Percentiles rank a stretch among this genome's conserved stretches.
Conservation (phyloP, 176 grass and related monocot genomes). For the Rhynchospora breviuscula region DNA sequence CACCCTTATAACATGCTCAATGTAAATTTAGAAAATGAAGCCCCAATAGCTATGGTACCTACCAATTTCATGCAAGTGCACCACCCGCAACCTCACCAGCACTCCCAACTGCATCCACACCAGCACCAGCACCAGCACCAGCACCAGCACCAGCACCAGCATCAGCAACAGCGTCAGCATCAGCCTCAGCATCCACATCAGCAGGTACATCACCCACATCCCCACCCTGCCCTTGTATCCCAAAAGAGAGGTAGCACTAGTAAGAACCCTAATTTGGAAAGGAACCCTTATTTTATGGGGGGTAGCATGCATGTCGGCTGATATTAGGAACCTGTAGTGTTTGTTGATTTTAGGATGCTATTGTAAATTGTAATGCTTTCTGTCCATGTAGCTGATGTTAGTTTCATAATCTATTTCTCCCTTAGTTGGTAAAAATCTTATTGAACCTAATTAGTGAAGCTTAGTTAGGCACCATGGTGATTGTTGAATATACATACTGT, state of each 20-base stretch:
- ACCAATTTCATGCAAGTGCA: constrained; percentile 30
- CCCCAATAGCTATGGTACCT: constrained; percentile 4
- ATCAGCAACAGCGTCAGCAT: not conserved
- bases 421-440: constrained; percentile 11
- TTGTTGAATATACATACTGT: constrained; percentile 1
- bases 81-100: not conserved
- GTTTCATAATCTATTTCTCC: not conserved
- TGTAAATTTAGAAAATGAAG: constrained; percentile 24
- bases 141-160: not conserved
- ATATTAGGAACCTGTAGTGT: not conserved
- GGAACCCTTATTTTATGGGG: constrained; percentile 26
- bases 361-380: constrained; percentile 20
- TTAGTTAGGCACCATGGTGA: constrained; percentile 3
- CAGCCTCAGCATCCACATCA: not conserved
- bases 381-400: constrained; percentile 10
- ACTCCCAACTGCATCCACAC: not conserved
- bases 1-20: constrained; percentile 24
- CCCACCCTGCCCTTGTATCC: not conserved
- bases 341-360: constrained; percentile 9
- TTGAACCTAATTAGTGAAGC: constrained; percentile 4
- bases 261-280: constrained; percentile 24
- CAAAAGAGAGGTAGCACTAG: constrained; percentile 16
- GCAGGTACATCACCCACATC: not conserved
- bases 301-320: constrained; percentile 24
- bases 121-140: not conserved